Conservation (phyloP, 306 rosid species). For the Sophora flavescens region DNA sequence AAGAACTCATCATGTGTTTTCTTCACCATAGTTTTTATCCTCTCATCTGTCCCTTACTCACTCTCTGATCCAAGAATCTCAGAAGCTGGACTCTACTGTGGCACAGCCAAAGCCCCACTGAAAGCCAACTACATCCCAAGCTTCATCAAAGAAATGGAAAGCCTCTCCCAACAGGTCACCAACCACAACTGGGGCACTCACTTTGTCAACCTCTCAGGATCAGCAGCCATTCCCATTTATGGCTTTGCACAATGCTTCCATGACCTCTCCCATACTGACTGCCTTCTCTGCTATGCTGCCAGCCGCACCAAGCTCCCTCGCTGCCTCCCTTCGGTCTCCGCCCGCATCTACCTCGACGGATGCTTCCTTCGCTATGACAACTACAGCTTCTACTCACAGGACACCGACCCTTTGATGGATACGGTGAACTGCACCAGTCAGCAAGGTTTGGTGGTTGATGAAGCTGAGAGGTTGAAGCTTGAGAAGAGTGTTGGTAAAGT, state of each 20-base stretch:
- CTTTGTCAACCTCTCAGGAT: slow-evolving; percentile 48
- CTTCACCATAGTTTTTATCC: slow-evolving; percentile 22
- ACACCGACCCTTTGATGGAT: slow-evolving; percentile 48
- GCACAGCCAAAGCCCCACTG: slow-evolving; percentile 42
- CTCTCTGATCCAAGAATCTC: slow-evolving; percentile 71
- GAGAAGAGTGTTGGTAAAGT: slow-evolving; percentile 43
- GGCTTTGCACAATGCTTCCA: slow-evolving; percentile 75
- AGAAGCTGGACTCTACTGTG: slow-evolving; percentile 61
- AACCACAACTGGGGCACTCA: slow-evolving; percentile 55
- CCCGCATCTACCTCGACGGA: slow-evolving; percentile 82
- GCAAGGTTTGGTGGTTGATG: slow-evolving; percentile 21
- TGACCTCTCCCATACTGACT: slow-evolving; percentile 79
- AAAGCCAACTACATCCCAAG: slow-evolving; percentile 58
- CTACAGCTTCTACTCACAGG: slow-evolving; percentile 66
- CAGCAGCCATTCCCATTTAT: slow-evolving; percentile 54
- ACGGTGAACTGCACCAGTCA: slow-evolving; percentile 56
- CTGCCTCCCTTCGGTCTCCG: slow-evolving; percentile 78
- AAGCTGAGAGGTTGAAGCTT: slow-evolving; percentile 32
- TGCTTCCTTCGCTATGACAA: slow-evolving; percentile 86
- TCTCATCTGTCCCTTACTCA: slow-evolving; percentile 32
- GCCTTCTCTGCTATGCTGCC: slow-evolving; percentile 83
- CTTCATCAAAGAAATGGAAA: slow-evolving; percentile 75
- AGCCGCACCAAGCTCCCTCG: slow-evolving; percentile 79
- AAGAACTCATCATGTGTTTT: slow-evolving; percentile 36
- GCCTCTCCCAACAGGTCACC: slow-evolving; percentile 54